These are phyloP conservation scores for Boletus tylopilopsis DNA, from an alignment of 768 basidiomycete species.

Conservation along the genomic window DNA sequence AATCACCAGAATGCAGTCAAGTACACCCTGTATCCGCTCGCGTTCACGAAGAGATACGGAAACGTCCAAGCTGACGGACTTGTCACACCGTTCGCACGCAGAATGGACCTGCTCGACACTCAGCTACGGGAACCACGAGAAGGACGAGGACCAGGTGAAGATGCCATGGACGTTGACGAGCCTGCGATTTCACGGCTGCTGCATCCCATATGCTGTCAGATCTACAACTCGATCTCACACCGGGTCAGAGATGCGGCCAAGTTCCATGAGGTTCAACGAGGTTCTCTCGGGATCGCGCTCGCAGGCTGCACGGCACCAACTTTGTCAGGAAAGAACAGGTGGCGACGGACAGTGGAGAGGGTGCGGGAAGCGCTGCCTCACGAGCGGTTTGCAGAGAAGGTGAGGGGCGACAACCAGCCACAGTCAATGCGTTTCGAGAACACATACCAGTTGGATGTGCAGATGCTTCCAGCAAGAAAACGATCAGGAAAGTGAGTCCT, in stretches of 20 bases:
- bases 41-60: too few relatives aligned
- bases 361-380: neutral
- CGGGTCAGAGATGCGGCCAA: neutral
- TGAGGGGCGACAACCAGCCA: neutral
- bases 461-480: neutral
- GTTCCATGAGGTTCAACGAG: neutral
- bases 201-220: neutral
- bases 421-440: neutral
- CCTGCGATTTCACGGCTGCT: neutral
- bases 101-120: too few relatives aligned
- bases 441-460: neutral
- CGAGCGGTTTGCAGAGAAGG: neutral
- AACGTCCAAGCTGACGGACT: too few relatives aligned
- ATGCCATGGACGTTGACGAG: too few relatives aligned
- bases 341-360: neutral
- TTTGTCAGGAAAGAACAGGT: neutral
- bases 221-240: neutral
- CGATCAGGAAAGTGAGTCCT: neutral
- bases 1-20: too few relatives aligned
- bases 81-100: too few relatives aligned
- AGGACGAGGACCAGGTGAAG: too few relatives aligned
- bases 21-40: too few relatives aligned
- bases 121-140: too few relatives aligned
- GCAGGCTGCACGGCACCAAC: neutral
- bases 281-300: neutral